Conservation (phyloP, 2,329 filamentous ascomycete species). For the Onygena corvina region DNA sequence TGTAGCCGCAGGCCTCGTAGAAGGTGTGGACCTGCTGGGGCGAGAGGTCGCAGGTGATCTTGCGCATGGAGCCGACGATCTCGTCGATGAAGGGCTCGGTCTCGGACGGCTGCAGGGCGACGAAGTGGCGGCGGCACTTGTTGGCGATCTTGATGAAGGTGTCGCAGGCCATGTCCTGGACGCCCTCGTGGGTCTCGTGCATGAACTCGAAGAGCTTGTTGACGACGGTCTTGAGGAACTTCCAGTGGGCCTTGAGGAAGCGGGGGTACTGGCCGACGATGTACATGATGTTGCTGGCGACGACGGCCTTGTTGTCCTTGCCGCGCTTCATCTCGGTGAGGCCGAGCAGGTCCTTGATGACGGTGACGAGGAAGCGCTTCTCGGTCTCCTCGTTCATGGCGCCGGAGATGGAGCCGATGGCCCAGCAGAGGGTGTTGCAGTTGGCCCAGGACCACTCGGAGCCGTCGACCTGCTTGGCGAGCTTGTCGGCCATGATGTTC, state of each 20-base stretch:
- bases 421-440: conserved; percentile 99
- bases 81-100: conserved; percentile 95
- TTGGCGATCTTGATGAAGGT: conserved; percentile 99
- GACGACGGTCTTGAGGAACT: conserved; percentile 97
- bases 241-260: conserved; percentile 98
- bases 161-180: conserved; percentile 99
- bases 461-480: conserved; percentile 87
- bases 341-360: conserved; percentile 94
- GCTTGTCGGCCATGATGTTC: conserved; percentile 98
- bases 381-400: conserved; percentile 99
- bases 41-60: conserved; percentile 88
- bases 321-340: conserved; percentile 98
- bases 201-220: conserved; percentile 99
- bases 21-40: conserved; percentile 98
- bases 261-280: conserved; percentile 98
- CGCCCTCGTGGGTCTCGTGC: conserved; percentile 98
- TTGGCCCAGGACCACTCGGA: conserved; percentile 99
- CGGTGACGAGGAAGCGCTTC: conserved; percentile 94
- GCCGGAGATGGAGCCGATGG: conserved; percentile 93
- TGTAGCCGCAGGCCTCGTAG: conserved; percentile 97
- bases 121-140: conserved; percentile 94
- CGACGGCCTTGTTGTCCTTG: conserved; percentile 98
- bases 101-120: conserved; percentile 88
- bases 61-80: conserved; percentile 88
- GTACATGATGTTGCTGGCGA: conserved; percentile 99